These are phyloP conservation scores for Starmerella scarabaei DNA, from an alignment of 805 yeast genomes.

Conservation along the genomic window DNA sequence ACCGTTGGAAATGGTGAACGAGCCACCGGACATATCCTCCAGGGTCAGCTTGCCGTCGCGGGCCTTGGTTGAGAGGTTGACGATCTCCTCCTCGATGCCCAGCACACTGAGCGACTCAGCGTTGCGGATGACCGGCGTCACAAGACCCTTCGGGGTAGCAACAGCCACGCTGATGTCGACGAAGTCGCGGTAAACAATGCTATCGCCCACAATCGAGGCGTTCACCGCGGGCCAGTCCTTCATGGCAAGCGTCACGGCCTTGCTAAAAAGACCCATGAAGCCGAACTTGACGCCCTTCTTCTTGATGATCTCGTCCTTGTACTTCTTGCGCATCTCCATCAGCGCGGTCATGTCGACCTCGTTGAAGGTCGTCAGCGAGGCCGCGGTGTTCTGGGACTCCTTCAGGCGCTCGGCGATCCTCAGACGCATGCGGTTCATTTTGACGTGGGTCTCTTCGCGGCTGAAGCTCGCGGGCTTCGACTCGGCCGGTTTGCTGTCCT, in stretches of 20 bases:
- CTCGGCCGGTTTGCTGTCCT: constrained; percentile 23
- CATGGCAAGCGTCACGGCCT: constrained; percentile 84
- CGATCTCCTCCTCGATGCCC: constrained; percentile 80
- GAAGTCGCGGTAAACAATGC: constrained; percentile 87
- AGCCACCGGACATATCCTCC: constrained; percentile 99
- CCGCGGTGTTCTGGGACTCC: constrained; percentile 98
- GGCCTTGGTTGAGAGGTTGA: constrained; percentile 74
- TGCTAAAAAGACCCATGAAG: constrained; percentile 96
- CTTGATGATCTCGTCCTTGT: constrained; percentile 92
- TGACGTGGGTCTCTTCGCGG: constrained; percentile 80
- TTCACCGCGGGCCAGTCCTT: constrained; percentile 91
- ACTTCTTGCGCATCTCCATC: constrained; percentile 86
- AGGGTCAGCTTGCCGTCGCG: constrained; percentile 92
- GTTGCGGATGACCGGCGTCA: constrained; percentile 94
- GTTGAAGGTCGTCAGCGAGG: constrained; percentile 93
- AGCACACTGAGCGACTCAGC: constrained; percentile 81
- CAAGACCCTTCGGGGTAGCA: constrained; percentile 98
- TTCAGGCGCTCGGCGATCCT: constrained; percentile 97
- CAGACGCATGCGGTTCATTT: constrained; percentile 98
- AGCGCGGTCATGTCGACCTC: constrained; percentile 93
- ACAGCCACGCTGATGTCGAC: constrained; percentile 93
- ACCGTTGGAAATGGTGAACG: constrained; percentile 97
- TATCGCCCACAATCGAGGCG: constrained; percentile 69
- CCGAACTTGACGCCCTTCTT: constrained; percentile 91
- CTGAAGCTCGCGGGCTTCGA: constrained; percentile 31